A percentile compares a stretch with the other conserved stretches of the same genome.
Evolutionary conservation across 2,329 filamentous ascomycete genomes (phyloP).

Genomic region (Cadophora malorum): DNA sequence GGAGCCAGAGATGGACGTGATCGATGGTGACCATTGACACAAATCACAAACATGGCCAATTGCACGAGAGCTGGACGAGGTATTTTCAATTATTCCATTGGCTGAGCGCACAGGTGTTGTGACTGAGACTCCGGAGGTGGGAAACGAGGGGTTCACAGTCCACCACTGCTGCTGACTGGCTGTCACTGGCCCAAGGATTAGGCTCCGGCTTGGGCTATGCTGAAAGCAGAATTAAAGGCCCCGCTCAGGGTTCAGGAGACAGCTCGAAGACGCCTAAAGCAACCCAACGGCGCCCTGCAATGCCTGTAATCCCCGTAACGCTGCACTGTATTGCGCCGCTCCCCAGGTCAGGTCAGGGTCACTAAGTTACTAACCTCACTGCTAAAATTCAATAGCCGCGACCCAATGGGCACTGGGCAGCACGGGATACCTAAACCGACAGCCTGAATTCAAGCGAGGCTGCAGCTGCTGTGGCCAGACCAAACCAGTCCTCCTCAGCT

Average conservation of each 20-base stretch:
- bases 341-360: not conserved
- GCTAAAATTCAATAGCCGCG: constrained; percentile 18
- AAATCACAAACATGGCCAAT: constrained; percentile 26
- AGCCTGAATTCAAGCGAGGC: constrained; percentile 18
- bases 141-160: constrained; percentile 8
- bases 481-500: not conserved
- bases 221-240: not conserved
- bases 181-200: not conserved
- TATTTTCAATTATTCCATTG: constrained; percentile 18
- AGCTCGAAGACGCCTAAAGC: constrained; percentile 3
- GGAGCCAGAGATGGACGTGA: not conserved
- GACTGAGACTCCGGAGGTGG: constrained; percentile 12
- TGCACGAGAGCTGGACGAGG: constrained; percentile 17
- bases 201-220: constrained; percentile 9
- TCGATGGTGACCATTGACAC: constrained; percentile 19
- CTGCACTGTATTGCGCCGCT: constrained; percentile 7
- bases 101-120: constrained; percentile 14
- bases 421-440: not conserved
- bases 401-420: not conserved
- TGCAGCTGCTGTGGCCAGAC: not conserved
- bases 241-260: constrained; percentile 9
- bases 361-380: not conserved
- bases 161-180: not conserved
- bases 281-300: constrained; percentile 1
- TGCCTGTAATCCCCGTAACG: constrained; percentile 6